Evolutionary conservation across 164 flowering plant species (phyloP).

Genomic region (Cinnamomum micranthum): DNA sequence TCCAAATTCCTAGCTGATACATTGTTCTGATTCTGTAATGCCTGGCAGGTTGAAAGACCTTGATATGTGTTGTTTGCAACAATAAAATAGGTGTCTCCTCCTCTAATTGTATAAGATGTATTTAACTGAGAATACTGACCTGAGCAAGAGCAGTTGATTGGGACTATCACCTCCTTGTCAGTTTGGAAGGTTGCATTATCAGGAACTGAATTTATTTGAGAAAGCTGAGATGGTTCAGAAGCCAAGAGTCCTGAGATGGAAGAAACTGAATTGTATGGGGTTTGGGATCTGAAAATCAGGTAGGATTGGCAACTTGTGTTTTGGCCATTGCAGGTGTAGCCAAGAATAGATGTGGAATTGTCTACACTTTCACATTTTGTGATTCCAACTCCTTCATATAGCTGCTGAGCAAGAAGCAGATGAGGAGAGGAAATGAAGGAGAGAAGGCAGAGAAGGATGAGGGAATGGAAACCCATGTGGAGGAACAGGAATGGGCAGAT

Average conservation of each 20-base stretch:
- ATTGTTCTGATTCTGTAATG: constrained; percentile 35
- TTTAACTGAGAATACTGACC: constrained; percentile 58
- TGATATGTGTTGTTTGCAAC: constrained; percentile 59
- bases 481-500: neutral
- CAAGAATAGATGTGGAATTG: constrained; percentile 38
- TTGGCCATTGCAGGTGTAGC: constrained; percentile 58
- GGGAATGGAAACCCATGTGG: constrained; percentile 16
- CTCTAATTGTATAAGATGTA: constrained; percentile 32
- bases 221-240: constrained; percentile 41
- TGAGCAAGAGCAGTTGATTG: constrained; percentile 72
- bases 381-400: constrained; percentile 30
- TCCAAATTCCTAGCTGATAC: constrained; percentile 8
- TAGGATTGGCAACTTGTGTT: constrained; percentile 47
- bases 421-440: constrained; percentile 19
- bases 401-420: constrained; percentile 48
- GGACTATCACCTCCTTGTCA: constrained; percentile 54
- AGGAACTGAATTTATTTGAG: constrained; percentile 48
- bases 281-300: constrained; percentile 48
- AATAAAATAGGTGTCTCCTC: constrained; percentile 20
- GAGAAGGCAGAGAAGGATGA: constrained; percentile 16
- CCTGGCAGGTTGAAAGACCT: constrained; percentile 74
- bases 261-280: constrained; percentile 43
- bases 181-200: constrained; percentile 25
- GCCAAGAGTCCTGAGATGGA: constrained; percentile 52
- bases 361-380: constrained; percentile 34